Base-by-base conservation (phyloP, 108 stramenopile genomes). In the Craspedostauros australis region DNA sequence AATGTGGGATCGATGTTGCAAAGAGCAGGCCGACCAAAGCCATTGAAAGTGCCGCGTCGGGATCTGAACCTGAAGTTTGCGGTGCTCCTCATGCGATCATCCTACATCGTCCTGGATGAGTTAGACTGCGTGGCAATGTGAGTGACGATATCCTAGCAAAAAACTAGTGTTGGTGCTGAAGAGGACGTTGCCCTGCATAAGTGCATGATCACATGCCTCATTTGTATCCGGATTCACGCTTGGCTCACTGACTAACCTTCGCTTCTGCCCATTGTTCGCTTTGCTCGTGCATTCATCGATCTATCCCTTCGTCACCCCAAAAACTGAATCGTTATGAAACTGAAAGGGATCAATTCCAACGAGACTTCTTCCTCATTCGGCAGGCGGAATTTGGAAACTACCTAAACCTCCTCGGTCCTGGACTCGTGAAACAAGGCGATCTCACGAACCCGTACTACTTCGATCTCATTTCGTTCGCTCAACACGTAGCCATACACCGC, bases 401-500 rank as follows among this genome's bases (percentile, higher is more conserved):
- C 54, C 53, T 67, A n/a, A 67, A 80, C 24, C 14, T 57, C 8
- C 46, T 87, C 2, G 83, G 85, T 7, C 50, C 66, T 8, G 86
- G 86, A 2, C 51, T 76, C 25, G 79, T 85, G 39, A 54, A 72
- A 39, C 83, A 93, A 50, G 92, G 92, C 2, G 84, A 87, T 36
- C 45, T 93, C 29, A 69, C 84, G 0, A 80, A 93, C 66, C 88
- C 92, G 0, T 77, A 79, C 42, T 93, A 93, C 66, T 93, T 93
- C 73, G 92, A 93, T 67, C 89, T 86, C 52, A 89, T 93, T 38
- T 82, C 80, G 0, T 89, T 81, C 72, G 86, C 88, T 15, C 92
- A 93, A 57, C 88, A 89, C 49, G 39, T 62, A 4, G 82, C 88
- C 12, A 89, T 93, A 19, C 53, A 48, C 30, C 51, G 89, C 47